Conservation (phyloP, 345 rosid genomes). For the Eutrema yunnanense region DNA sequence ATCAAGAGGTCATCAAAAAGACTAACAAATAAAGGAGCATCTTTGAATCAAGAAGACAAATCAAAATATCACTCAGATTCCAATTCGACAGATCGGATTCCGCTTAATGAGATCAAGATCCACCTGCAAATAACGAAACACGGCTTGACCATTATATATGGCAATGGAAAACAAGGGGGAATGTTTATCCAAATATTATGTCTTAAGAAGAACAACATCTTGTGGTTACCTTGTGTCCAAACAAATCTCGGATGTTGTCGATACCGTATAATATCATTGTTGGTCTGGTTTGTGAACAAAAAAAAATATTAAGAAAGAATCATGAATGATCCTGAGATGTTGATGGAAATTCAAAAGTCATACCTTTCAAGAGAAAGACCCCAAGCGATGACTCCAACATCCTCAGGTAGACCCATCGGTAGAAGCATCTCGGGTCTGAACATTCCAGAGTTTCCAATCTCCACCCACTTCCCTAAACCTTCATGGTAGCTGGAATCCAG, state of each 20-base stretch:
- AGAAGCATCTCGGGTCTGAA: constrained; percentile 92
- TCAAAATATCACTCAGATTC: constrained; percentile 30
- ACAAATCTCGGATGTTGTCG: constrained; percentile 85
- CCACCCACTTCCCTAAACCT: constrained; percentile 80
- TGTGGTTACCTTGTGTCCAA: constrained; percentile 77
- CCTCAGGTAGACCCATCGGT: constrained; percentile 95
- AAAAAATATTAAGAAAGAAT: not conserved
- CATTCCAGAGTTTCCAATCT: constrained; percentile 95
- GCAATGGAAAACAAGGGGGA: not conserved
- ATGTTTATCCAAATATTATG: not conserved
- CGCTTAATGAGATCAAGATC: constrained; percentile 76
- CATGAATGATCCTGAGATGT: not conserved
- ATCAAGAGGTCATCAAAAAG: not conserved
- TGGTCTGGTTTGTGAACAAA: constrained; percentile 45
- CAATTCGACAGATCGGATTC: constrained; percentile 69
- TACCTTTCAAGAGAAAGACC: constrained; percentile 98
- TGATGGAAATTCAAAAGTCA: not conserved
- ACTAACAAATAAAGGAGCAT: not conserved
- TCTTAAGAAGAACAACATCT: not conserved
- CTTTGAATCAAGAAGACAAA: not conserved
- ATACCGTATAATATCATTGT: constrained; percentile 85
- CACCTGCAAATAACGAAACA: constrained; percentile 42
- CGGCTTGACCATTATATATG: no score
- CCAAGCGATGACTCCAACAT: constrained; percentile 86
- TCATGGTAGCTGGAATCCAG: constrained; percentile 63